Conservation (phyloP, 2,329 filamentous ascomycete genomes). For the Xylaria sp. region DNA sequence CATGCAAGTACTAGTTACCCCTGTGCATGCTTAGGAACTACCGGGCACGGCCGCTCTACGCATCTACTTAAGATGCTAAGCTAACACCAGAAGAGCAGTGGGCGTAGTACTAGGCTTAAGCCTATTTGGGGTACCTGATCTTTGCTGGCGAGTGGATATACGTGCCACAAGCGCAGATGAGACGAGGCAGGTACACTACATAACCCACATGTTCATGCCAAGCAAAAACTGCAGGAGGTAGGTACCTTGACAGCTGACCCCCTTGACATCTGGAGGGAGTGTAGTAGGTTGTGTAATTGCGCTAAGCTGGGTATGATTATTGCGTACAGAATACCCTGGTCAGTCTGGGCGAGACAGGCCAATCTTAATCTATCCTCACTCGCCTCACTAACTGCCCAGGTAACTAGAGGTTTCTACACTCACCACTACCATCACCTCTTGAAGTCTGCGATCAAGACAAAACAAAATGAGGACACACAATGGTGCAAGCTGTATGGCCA, state of each 20-base stretch:
- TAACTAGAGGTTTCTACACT: conserved; percentile 20
- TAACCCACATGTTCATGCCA: background rate
- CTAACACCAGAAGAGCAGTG: background rate
- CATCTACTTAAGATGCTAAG: background rate
- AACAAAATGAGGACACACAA: background rate
- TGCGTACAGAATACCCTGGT: background rate
- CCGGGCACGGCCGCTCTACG: background rate
- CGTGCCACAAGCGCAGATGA: background rate
- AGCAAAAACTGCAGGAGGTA: background rate
- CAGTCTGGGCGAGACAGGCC: background rate
- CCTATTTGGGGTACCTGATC: background rate
- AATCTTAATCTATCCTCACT: background rate
- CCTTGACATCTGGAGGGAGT: background rate
- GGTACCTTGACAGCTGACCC: background rate
- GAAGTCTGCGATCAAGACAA: background rate
- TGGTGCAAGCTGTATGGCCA: conserved; percentile 1
- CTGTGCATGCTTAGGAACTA: background rate
- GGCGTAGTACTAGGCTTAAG: background rate
- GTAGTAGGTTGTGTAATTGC: background rate
- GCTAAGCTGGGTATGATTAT: conserved; percentile 3
- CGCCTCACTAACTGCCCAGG: background rate
- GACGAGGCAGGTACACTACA: conserved; percentile 1
- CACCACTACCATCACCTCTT: background rate
- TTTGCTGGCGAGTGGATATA: background rate
- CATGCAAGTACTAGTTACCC: background rate